These are phyloP conservation scores for Pelargonium fulgidum DNA, from an alignment of 441 rosid genomes.

Conservation along the genomic window DNA sequence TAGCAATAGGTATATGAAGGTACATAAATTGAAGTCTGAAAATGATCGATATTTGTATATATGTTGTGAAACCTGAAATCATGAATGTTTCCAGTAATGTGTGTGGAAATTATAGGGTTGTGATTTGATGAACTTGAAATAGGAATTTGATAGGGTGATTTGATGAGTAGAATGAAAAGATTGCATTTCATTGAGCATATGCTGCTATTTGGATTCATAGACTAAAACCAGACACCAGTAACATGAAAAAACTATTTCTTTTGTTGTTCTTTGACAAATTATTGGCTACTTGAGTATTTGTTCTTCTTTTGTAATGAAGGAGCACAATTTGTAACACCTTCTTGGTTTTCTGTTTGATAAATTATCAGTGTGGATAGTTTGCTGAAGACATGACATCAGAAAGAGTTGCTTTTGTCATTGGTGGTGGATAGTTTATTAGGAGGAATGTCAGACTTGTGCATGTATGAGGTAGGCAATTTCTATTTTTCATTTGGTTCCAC, in stretches of 20 bases:
- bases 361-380: not conserved
- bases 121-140: not conserved
- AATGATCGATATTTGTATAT: not conserved
- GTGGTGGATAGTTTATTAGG: constrained; percentile 3
- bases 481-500: not conserved
- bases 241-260: not conserved
- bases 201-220: not conserved
- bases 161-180: not conserved
- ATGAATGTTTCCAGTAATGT: too few species aligned
- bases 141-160: not conserved
- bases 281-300: too few species aligned
- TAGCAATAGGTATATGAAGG: not conserved
- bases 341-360: not conserved
- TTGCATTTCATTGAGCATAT: not conserved
- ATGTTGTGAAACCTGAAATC: too few species aligned
- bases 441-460: constrained; percentile 5
- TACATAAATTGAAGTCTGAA: not conserved
- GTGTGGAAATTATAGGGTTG: not conserved
- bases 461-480: not conserved
- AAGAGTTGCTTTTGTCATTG: constrained; percentile 3
- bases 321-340: not conserved
- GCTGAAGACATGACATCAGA: constrained; percentile 5
- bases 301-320: constrained; percentile 1
- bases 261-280: too few species aligned
- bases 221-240: not conserved